phyloP scores from a whole-genome alignment of 495 filamentous ascomycete genomes.

The Aspergillus haitiensis region DNA sequence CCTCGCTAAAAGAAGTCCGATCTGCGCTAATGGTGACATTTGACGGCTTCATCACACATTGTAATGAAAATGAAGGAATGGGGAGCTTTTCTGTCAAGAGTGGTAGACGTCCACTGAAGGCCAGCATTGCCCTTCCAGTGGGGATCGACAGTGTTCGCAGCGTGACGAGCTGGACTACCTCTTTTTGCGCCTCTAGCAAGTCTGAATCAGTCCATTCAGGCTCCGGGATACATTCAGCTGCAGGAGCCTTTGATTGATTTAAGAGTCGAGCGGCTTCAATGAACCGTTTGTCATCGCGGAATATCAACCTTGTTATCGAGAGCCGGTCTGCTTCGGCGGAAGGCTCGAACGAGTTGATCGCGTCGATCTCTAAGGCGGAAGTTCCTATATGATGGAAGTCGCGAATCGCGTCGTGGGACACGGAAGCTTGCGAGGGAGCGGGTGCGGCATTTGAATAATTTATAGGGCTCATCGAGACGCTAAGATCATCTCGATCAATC shows the following conservation, averaged over 20 bases:
- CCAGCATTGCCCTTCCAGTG: conserved; percentile 77
- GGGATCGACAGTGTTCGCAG: conserved; percentile 85
- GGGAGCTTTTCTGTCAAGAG: conserved; percentile 87
- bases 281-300: conserved; percentile 85
- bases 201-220: conserved; percentile 80
- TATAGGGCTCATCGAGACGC: conserved; percentile 58
- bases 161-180: conserved; percentile 78
- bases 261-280: conserved; percentile 77
- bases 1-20: conserved; percentile 77
- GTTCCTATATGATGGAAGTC: conserved; percentile 74
- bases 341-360: conserved; percentile 60
- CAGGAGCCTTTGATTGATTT: conserved; percentile 71
- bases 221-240: conserved; percentile 73
- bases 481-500: conserved; percentile 79
- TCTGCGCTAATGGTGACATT: conserved; percentile 89
- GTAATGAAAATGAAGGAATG: conserved; percentile 82
- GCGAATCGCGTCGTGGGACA: conserved; percentile 63
- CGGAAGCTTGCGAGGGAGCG: conserved; percentile 41
- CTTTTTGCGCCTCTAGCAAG: conserved; percentile 91
- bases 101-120: conserved; percentile 79
- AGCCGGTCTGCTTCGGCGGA: conserved; percentile 76
- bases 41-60: conserved; percentile 84
- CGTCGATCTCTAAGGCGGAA: conserved; percentile 58
- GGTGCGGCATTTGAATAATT: conserved; percentile 29
- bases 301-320: conserved; percentile 77